Conservation (phyloP, 805 yeast genomes). For the Priceomyces haplophilus region DNA sequence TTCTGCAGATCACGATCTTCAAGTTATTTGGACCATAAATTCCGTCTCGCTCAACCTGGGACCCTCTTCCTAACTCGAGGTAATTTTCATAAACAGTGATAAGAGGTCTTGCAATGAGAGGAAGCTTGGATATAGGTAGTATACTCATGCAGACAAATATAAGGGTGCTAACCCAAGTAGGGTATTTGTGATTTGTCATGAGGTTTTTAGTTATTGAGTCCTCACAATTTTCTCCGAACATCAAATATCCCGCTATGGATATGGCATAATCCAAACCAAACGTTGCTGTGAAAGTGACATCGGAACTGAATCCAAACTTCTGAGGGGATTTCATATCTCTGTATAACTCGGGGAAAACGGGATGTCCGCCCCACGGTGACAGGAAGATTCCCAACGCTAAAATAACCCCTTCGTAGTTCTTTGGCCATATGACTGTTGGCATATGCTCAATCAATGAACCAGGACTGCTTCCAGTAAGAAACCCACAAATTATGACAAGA, state of each 20-base stretch:
- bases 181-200: constrained; percentile 64
- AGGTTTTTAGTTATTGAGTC: constrained; percentile 80
- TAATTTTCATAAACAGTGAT: constrained; percentile 35
- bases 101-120: constrained; percentile 38
- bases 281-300: constrained; percentile 56
- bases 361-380: constrained; percentile 87
- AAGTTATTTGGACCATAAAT: neutral
- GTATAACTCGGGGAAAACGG: constrained; percentile 71
- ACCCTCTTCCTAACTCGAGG: constrained; percentile 11
- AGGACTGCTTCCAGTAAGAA: constrained; percentile 37
- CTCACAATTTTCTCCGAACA: constrained; percentile 69
- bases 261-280: constrained; percentile 56
- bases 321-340: constrained; percentile 68
- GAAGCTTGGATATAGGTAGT: constrained; percentile 40
- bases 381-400: constrained; percentile 63
- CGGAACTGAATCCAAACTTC: constrained; percentile 52
- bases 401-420: constrained; percentile 32
- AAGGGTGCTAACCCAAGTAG: constrained; percentile 45
- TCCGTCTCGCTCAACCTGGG: neutral
- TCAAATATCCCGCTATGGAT: constrained; percentile 66
- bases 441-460: constrained; percentile 56
- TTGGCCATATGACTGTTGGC: constrained; percentile 35
- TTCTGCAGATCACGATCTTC: constrained; percentile 16
- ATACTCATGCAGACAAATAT: constrained; percentile 35
- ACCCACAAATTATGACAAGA: constrained; percentile 48